Conservation (phyloP, 306 rosid genomes). For the Vigna mungo region DNA sequence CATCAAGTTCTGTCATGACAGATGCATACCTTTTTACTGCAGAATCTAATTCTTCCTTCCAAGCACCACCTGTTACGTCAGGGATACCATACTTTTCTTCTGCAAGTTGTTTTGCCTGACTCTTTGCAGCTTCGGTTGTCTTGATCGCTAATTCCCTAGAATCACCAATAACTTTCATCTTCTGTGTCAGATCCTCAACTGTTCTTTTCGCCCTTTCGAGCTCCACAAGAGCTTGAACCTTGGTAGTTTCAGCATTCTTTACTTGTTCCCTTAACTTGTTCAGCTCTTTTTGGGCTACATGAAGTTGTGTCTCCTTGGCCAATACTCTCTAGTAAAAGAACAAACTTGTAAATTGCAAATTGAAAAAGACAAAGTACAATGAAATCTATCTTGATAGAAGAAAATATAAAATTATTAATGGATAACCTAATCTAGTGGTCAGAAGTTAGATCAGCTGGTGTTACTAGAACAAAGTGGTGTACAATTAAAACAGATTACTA, state of each 20-base stretch:
- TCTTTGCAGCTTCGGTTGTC: conserved; percentile 73
- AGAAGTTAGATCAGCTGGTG: conserved; percentile 17
- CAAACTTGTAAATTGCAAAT: conserved; percentile 33
- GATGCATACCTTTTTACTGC: conserved; percentile 65
- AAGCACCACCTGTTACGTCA: conserved; percentile 56
- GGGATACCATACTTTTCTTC: conserved; percentile 58
- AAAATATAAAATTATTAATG: conserved; percentile 1
- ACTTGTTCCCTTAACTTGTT: conserved; percentile 85
- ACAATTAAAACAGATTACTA: conserved; percentile 5
- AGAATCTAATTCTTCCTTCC: conserved; percentile 81
- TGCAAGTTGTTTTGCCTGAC: conserved; percentile 65
- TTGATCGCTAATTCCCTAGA: conserved; percentile 69
- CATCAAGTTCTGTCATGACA: conserved; percentile 77
- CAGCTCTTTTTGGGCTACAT: conserved; percentile 77
- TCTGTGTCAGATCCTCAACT: conserved; percentile 66
- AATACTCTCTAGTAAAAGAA: conserved; percentile 72
- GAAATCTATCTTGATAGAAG: conserved; percentile 14
- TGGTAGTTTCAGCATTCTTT: conserved; percentile 84
- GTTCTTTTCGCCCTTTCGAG: conserved; percentile 75
- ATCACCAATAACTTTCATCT: conserved; percentile 67
- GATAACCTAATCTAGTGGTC: conserved; percentile 9
- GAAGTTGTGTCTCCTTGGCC: conserved; percentile 91
- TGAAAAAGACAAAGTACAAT: conserved; percentile 9
- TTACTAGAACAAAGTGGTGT: not conserved
- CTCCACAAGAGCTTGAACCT: conserved; percentile 81